Base-by-base conservation (phyloP, 352 stramenopile genomes). In the Globisporangium abappressorium region DNA sequence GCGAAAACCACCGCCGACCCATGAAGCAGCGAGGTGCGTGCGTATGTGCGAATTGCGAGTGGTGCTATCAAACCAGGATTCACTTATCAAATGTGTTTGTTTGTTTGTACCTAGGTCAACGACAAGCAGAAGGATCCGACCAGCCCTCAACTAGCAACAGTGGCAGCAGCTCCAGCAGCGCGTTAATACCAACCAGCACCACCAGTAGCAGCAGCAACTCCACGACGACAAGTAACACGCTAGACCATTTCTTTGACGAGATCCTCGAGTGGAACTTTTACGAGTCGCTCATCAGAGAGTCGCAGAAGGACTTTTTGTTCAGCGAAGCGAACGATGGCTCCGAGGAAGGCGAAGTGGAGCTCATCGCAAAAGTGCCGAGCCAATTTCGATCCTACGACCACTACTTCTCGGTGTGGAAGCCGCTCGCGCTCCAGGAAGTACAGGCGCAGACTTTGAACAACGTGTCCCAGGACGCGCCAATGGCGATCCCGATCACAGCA, bases 321-420 rank as follows among this genome's bases (percentile, higher is more conserved):
- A 78, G 66, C 24, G 75, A 78, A 0, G 76, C 69, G n/a, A 90
- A 93, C 61, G 82, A 91, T 41, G 83, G 76, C 2, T 92, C 87
- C 0, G 85, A 94, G 36, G 84, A 93, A 73, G 85, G 85, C 18
- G 85, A 94, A 57, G 81, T 93, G 2, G 66, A 66, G 38, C 41
- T 86, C 51, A 70, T 91, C 3, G 70, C 82, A 0, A 80, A 84
- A 49, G 84, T 96, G 12, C 89, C 89, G 34, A 94, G 84, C 71
- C 90, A 90, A 61, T 97, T 97, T 66, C 69, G 75, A 22, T 95
- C 85, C 53, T 95, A 95, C 51, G 82, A 93, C 15, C 86, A 96
- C 62, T 97, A 97, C 54, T 96, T 95, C 62, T 90, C 80, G 3
- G 87, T 97, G 24, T 97, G 90, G 90, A 90, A 94, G 66, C 90